Evolutionary conservation across 805 yeast species (phyloP).

Genomic region (Millerago galiae): DNA sequence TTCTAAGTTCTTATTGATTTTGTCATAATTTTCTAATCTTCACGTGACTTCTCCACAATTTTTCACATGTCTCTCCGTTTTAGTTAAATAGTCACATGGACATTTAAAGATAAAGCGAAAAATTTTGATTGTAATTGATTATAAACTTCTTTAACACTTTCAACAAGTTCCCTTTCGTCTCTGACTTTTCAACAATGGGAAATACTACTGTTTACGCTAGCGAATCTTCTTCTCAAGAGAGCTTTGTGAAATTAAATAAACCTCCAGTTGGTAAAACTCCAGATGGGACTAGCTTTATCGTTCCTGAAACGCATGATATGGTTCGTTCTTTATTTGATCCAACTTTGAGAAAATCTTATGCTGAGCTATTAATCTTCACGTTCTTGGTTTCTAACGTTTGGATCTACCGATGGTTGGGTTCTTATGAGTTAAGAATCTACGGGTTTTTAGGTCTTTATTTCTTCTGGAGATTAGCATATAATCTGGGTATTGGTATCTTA

Average conservation of each 20-base stretch:
- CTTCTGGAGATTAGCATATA: constrained; percentile 72
- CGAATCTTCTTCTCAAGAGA: no score
- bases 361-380: constrained; percentile 54
- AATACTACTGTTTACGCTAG: no score
- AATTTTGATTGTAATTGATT: background rate
- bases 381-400: constrained; percentile 31
- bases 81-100: background rate
- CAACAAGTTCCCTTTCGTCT: no score
- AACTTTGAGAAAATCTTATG: constrained; percentile 55
- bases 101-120: background rate
- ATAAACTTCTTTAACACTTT: background rate
- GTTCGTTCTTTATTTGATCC: constrained; percentile 78
- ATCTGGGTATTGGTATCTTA: constrained; percentile 72
- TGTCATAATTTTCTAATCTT: background rate
- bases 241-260: no score
- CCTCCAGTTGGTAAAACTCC: constrained; percentile 19
- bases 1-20: background rate
- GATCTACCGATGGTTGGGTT: constrained; percentile 25
- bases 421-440: constrained; percentile 13
- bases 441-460: constrained; percentile 50
- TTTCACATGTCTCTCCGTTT: background rate
- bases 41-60: background rate
- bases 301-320: constrained; percentile 70
- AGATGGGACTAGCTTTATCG: constrained; percentile 26
- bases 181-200: no score